phyloP scores from a whole-genome alignment of 2,329 filamentous ascomycete genomes.

The Botrytis medusae region DNA sequence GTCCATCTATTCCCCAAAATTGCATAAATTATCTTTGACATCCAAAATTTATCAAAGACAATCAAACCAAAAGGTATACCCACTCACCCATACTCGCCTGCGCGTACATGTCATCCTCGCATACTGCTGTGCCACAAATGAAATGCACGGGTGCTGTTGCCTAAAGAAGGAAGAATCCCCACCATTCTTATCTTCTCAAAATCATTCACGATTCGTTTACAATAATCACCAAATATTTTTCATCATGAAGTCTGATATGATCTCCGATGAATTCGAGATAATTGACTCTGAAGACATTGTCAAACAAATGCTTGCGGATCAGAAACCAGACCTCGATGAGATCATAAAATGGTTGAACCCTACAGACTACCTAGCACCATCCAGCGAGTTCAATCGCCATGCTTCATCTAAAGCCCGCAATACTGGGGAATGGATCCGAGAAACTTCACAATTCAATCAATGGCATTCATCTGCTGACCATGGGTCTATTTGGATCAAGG shows the following conservation, averaged over 20 bases:
- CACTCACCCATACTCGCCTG: neutral
- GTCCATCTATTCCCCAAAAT: neutral
- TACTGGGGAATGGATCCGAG: constrained; percentile 31
- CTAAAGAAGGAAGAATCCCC: neutral
- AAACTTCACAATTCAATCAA: constrained; percentile 26
- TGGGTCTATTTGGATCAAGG: constrained; percentile 49
- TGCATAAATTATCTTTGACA: neutral
- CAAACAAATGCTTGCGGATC: neutral
- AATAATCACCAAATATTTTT: neutral
- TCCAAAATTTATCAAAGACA: neutral
- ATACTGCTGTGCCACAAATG: neutral
- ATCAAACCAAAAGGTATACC: neutral
- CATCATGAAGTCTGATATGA: neutral
- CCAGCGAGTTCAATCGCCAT: constrained; percentile 31
- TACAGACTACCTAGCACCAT: constrained; percentile 28
- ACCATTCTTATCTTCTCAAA: neutral
- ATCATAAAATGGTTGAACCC: constrained; percentile 27
- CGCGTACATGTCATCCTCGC: neutral
- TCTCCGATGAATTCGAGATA: neutral
- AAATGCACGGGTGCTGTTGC: neutral
- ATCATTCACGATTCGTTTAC: neutral
- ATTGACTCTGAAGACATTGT: constrained; percentile 1
- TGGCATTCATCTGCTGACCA: constrained; percentile 33
- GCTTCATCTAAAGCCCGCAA: constrained; percentile 25
- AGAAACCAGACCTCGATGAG: neutral